Evolutionary conservation across 257 asterid genomes (phyloP).

Genomic region (Nicotiana tabacum): DNA sequence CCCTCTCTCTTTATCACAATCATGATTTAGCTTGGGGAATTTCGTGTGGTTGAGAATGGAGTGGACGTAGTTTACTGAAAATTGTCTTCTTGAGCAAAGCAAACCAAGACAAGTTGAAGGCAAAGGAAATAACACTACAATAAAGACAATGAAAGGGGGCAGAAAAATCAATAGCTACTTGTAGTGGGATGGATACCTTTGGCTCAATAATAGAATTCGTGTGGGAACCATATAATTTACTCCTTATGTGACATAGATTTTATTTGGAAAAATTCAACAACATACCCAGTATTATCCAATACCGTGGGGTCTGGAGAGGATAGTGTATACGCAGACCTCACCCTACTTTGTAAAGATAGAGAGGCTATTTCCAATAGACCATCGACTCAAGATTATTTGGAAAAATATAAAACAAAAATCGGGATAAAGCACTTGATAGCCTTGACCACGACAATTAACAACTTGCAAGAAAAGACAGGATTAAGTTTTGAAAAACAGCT

Average conservation of each 20-base stretch:
- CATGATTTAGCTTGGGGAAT: background rate
- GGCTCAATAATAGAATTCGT: too few species aligned
- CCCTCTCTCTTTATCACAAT: background rate
- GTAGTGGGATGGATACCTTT: background rate
- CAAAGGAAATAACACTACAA: background rate
- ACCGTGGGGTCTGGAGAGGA: too few species aligned
- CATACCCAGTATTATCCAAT: too few species aligned
- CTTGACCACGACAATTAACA: background rate
- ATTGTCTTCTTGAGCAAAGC: background rate
- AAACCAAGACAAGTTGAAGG: background rate
- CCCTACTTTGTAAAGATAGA: too few species aligned
- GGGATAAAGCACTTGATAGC: background rate
- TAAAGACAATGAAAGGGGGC: background rate
- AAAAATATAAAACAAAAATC: background rate
- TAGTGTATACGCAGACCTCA: too few species aligned
- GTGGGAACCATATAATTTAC: too few species aligned
- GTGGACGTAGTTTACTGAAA: background rate
- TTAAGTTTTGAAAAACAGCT: background rate
- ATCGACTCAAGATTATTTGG: too few species aligned
- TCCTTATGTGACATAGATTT: background rate
- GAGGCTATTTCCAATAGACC: too few species aligned
- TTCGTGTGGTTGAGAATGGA: background rate
- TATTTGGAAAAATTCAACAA: background rate
- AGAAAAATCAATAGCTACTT: background rate
- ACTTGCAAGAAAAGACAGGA: background rate